Evolutionary conservation across 129 eudicot species (phyloP).

Genomic region (Ambrosia artemisiifolia): DNA sequence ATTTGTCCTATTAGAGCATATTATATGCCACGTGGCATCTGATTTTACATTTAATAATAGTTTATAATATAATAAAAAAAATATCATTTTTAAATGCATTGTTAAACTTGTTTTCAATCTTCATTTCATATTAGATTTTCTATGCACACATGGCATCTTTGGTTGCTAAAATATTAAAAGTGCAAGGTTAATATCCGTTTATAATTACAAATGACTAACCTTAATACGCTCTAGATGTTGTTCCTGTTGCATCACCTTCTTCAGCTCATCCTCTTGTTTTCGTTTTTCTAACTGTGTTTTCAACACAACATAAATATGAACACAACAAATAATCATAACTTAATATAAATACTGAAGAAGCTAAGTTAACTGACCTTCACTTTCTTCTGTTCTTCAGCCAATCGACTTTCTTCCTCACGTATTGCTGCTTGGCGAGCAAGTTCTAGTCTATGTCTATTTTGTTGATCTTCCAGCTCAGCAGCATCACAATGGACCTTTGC

Average conservation of each 20-base stretch:
- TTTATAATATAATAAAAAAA: not conserved
- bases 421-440: conserved; percentile 80
- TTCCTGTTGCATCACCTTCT: conserved; percentile 84
- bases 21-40: too few relatives aligned
- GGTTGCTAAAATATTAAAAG: not conserved
- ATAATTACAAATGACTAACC: conserved; percentile 35
- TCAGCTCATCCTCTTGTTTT: conserved; percentile 89
- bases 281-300: conserved; percentile 75
- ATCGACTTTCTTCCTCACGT: conserved; percentile 81
- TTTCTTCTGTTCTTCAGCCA: conserved; percentile 86
- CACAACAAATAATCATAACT: not conserved
- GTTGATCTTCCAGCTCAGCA: conserved; percentile 86
- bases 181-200: not conserved
- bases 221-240: conserved; percentile 81
- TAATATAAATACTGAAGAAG: not conserved
- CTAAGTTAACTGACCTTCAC: conserved; percentile 47
- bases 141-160: not conserved
- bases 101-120: not conserved
- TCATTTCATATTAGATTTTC: not conserved
- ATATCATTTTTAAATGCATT: not conserved
- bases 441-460: conserved; percentile 66
- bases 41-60: not conserved
- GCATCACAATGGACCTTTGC: conserved; percentile 87
- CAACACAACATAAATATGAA: conserved; percentile 26
- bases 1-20: not conserved